Conservation (phyloP, 1,139 yeast species). For the Yamadazyma sp. region DNA sequence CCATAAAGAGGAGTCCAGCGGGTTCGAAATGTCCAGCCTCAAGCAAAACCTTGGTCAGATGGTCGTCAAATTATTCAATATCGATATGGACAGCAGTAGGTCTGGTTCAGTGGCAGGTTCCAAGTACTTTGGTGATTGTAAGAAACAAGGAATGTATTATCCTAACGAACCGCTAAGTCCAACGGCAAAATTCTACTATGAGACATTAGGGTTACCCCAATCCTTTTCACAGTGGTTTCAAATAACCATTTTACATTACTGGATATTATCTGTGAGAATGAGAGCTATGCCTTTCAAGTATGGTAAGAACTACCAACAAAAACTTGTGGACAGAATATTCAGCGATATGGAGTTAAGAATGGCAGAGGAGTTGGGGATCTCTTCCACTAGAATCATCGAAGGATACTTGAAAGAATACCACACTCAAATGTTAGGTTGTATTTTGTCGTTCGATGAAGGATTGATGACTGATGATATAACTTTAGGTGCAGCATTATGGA, state of each 20-base stretch:
- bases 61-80: conserved; percentile 60
- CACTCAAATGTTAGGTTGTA: conserved; percentile 84
- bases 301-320: conserved; percentile 89
- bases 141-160: conserved; percentile 75
- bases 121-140: conserved; percentile 81
- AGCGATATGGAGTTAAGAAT: conserved; percentile 85
- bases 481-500: conserved; percentile 85
- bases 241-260: conserved; percentile 82
- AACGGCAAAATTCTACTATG: conserved; percentile 72
- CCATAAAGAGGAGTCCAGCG: conserved; percentile 56
- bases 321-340: conserved; percentile 84
- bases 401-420: conserved; percentile 88
- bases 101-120: conserved; percentile 96
- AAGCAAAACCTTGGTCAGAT: conserved; percentile 72
- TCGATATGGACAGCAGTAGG: conserved; percentile 90
- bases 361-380: conserved; percentile 80
- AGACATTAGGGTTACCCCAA: conserved; percentile 75
- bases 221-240: conserved; percentile 96
- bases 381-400: conserved; percentile 81
- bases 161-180: conserved; percentile 66
- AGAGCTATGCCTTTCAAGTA: conserved; percentile 91
- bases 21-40: conserved; percentile 64
- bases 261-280: conserved; percentile 94
- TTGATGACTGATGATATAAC: conserved; percentile 80
- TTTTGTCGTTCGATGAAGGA: conserved; percentile 92